Percentiles rank a stretch among this genome's conserved stretches.
Evolutionary conservation across 495 filamentous ascomycete species (phyloP).

Genomic region (Hypoxylon trugodes): DNA sequence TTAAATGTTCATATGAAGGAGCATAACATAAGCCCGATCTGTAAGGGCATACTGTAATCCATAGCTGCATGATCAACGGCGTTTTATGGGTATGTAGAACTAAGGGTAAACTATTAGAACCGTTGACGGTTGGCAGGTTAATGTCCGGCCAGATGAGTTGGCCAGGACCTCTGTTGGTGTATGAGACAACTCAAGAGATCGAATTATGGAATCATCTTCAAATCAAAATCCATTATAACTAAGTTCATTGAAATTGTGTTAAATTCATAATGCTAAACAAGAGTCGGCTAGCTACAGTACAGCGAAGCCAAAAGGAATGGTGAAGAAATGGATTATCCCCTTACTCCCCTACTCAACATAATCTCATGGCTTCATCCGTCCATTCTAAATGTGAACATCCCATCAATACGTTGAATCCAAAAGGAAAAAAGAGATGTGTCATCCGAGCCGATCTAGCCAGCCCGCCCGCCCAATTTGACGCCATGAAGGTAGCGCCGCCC

Average conservation of each 20-base stretch:
- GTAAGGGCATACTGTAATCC: conserved; percentile 39
- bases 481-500: conserved; percentile 35
- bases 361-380: conserved; percentile 37
- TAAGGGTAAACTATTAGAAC: conserved; percentile 27
- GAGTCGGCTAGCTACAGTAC: conserved; percentile 24
- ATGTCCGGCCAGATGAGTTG: conserved; percentile 18
- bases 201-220: conserved; percentile 1
- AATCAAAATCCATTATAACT: not conserved
- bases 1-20: conserved; percentile 17
- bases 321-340: conserved; percentile 30
- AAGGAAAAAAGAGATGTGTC: conserved; percentile 4
- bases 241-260: conserved; percentile 19
- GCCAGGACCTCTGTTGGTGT: conserved; percentile 5
- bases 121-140: conserved; percentile 33
- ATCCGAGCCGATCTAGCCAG: conserved; percentile 34
- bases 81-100: conserved; percentile 44
- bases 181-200: conserved; percentile 17
- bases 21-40: conserved; percentile 18
- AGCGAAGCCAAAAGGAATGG: conserved; percentile 31
- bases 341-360: conserved; percentile 21
- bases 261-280: conserved; percentile 32
- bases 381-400: conserved; percentile 33
- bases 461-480: conserved; percentile 30
- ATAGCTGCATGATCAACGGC: conserved; percentile 43
- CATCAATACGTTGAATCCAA: conserved; percentile 11